phyloP scores from a whole-genome alignment of 495 filamentous ascomycete species.

The Niebla homalea region DNA sequence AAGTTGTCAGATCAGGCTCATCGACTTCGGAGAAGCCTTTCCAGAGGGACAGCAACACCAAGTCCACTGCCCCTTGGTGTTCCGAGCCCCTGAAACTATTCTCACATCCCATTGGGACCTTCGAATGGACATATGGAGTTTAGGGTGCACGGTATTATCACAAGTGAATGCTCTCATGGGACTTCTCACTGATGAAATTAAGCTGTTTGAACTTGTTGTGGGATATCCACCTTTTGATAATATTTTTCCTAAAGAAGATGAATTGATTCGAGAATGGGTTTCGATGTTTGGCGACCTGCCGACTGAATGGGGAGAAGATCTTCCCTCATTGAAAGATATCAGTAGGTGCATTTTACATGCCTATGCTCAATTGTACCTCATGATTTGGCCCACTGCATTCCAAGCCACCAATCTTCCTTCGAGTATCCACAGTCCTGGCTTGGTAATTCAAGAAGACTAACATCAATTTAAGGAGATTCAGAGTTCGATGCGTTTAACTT shows the following conservation, averaged over 20 bases:
- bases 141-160: slow-evolving; percentile 9
- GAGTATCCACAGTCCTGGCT: no score
- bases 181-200: slow-evolving; percentile 3
- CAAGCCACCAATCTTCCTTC: background rate
- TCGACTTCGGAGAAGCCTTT: slow-evolving; percentile 10
- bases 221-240: slow-evolving; percentile 14
- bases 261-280: slow-evolving; percentile 6
- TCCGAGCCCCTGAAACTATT: slow-evolving; percentile 9
- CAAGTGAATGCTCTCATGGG: background rate
- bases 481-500: background rate
- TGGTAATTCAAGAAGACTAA: no score
- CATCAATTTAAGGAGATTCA: background rate
- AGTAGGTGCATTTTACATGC: background rate
- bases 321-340: slow-evolving; percentile 1
- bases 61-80: slow-evolving; percentile 7
- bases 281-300: slow-evolving; percentile 11
- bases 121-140: slow-evolving; percentile 9
- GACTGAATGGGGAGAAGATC: slow-evolving; percentile 4
- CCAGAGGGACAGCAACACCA: slow-evolving; percentile 2
- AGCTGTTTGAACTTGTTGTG: slow-evolving; percentile 12
- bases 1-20: slow-evolving; percentile 4
- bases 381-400: background rate
- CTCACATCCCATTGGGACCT: slow-evolving; percentile 7
- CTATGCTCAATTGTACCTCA: no score
- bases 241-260: slow-evolving; percentile 8